These are phyloP conservation scores for Backusella mclennaniae DNA, from an alignment of 192 early-diverging fungal genomes.

Conservation along the genomic window DNA sequence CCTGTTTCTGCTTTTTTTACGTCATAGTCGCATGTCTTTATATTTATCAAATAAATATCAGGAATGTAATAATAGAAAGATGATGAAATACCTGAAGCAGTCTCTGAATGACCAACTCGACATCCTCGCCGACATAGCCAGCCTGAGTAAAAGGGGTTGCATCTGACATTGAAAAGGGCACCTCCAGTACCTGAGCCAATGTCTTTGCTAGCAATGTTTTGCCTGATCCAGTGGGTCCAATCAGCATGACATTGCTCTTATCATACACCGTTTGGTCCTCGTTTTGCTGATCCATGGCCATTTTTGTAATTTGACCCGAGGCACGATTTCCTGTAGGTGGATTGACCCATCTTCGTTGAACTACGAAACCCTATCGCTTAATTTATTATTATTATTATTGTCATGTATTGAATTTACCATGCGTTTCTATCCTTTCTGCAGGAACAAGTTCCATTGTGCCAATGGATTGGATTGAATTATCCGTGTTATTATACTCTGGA, in stretches of 20 bases:
- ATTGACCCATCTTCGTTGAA: background rate
- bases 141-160: slow-evolving; percentile 88
- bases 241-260: slow-evolving; percentile 84
- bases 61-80: background rate
- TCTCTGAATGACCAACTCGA: slow-evolving; percentile 82
- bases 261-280: slow-evolving; percentile 60
- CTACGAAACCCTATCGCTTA: background rate
- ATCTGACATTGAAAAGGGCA: slow-evolving; percentile 86
- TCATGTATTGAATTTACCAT: background rate
- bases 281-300: background rate
- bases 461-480: slow-evolving; percentile 12
- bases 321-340: background rate
- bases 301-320: background rate
- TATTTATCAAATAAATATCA: background rate
- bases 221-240: slow-evolving; percentile 86
- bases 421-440: background rate
- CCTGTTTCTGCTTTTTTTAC: slow-evolving; percentile 80
- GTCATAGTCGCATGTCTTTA: slow-evolving; percentile 79
- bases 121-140: slow-evolving; percentile 90
- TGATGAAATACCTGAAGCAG: slow-evolving; percentile 58
- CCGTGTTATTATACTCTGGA: slow-evolving; percentile 11
- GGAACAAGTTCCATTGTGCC: slow-evolving; percentile 2
- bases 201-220: slow-evolving; percentile 81
- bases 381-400: no score
- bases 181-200: slow-evolving; percentile 76